Percentiles rank a stretch among this genome's conserved stretches.
These are phyloP conservation scores for Syncephalis plumigaleata DNA, from an alignment of 371 early-diverging fungal genomes.

Conservation along the genomic window DNA sequence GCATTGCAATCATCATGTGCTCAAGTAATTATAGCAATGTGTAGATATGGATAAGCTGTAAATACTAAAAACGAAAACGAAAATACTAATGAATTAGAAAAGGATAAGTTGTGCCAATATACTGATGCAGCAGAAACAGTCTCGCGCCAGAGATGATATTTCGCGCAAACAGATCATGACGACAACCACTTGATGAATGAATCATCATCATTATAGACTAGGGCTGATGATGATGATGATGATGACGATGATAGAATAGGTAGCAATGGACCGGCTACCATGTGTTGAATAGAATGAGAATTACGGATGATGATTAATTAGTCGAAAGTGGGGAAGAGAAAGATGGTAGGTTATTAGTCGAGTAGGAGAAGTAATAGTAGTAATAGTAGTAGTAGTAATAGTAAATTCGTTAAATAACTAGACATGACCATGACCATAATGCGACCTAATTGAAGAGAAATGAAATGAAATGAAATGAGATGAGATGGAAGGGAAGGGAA, in stretches of 20 bases:
- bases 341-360: too few relatives aligned
- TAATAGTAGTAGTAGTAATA: background rate
- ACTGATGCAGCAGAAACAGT: background rate
- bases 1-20: too few relatives aligned
- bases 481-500: too few relatives aligned
- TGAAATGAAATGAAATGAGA: constrained; percentile 3
- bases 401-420: constrained; percentile 6
- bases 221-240: too few relatives aligned
- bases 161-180: background rate
- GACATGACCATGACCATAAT: constrained; percentile 13
- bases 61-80: too few relatives aligned
- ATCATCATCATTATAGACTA: too few relatives aligned
- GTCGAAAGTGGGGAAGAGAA: too few relatives aligned
- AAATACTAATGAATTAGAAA: too few relatives aligned
- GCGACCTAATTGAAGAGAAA: constrained; percentile 13
- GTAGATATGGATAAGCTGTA: too few relatives aligned
- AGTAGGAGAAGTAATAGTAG: background rate
- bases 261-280: too few relatives aligned
- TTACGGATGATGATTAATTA: background rate
- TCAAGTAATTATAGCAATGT: too few relatives aligned
- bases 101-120: background rate
- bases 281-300: background rate
- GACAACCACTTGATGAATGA: background rate
- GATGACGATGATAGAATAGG: too few relatives aligned
- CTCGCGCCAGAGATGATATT: background rate